phyloP scores from a whole-genome alignment of 2,329 filamentous ascomycete species.

The Alternaria sp. region DNA sequence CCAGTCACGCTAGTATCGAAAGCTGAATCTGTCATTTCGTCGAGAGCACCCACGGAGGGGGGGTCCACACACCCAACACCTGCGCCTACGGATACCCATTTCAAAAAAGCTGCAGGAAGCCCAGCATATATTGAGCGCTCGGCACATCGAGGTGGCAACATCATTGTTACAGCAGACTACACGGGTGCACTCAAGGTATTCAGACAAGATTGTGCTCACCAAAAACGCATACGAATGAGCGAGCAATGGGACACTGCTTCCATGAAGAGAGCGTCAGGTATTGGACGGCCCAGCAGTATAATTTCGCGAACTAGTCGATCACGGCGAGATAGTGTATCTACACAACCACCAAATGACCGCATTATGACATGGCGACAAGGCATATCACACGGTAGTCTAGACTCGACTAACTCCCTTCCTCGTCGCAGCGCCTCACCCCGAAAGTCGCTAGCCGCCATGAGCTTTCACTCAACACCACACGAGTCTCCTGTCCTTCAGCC shows the following conservation, averaged over 20 bases:
- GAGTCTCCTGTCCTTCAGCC: conserved; percentile 33
- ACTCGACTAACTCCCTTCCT: conserved; percentile 42
- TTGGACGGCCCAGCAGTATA: conserved; percentile 62
- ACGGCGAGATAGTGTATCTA: conserved; percentile 56
- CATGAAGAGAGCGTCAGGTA: conserved; percentile 69
- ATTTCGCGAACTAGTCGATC: conserved; percentile 61
- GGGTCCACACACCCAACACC: conserved; percentile 45
- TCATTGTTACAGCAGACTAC: conserved; percentile 90
- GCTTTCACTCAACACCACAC: conserved; percentile 20
- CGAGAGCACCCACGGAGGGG: conserved; percentile 57
- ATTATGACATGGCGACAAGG: conserved; percentile 89
- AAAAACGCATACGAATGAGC: conserved; percentile 70
- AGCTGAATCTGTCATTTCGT: conserved; percentile 67
- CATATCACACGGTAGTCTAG: conserved; percentile 63
- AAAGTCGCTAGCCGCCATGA: conserved; percentile 49
- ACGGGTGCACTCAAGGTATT: conserved; percentile 92
- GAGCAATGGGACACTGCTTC: conserved; percentile 80
- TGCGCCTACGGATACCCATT: conserved; percentile 45
- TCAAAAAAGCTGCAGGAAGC: conserved; percentile 65
- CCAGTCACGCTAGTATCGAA: conserved; percentile 82
- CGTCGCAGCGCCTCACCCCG: conserved; percentile 59
- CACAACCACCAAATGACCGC: conserved; percentile 70
- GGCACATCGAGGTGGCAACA: conserved; percentile 81
- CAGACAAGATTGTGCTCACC: conserved; percentile 88
- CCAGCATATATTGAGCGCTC: conserved; percentile 80